A percentile compares a stretch with the other conserved stretches of the same genome.
These are phyloP conservation scores for Chloropicon primus DNA, from an alignment of 139 green algal genomes.

Conservation along the genomic window DNA sequence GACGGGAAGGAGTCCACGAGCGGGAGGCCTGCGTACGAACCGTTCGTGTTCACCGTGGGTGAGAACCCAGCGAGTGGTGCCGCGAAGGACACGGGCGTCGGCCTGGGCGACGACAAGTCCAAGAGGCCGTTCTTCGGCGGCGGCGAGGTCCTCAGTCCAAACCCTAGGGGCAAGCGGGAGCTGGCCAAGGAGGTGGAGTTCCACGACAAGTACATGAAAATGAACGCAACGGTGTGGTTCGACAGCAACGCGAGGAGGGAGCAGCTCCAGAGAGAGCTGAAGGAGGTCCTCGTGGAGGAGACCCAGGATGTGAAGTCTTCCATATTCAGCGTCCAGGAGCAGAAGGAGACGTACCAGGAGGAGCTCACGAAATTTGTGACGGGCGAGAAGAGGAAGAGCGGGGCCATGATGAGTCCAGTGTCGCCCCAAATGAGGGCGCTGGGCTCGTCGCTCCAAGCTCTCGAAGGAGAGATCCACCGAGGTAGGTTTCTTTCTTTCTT, in stretches of 20 bases:
- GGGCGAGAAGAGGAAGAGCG: neutral
- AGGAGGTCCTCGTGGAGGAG: neutral
- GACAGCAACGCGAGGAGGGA: neutral
- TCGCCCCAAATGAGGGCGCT: neutral
- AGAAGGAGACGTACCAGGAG: neutral
- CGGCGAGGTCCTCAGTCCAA: too few species aligned
- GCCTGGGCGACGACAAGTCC: too few species aligned
- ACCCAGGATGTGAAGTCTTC: neutral
- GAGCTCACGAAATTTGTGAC: neutral
- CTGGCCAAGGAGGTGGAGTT: neutral
- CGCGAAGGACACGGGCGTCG: too few species aligned
- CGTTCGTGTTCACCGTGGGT: neutral
- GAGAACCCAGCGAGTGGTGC: too few species aligned
- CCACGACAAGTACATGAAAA: neutral
- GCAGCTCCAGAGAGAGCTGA: neutral
- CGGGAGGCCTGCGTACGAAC: neutral
- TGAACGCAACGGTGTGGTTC: neutral
- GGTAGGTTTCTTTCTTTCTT: too few species aligned
- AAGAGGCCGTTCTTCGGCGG: too few species aligned
- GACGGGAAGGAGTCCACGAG: neutral
- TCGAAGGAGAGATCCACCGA: neutral
- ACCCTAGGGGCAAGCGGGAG: neutral
- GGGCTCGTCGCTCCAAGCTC: neutral
- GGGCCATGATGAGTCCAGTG: neutral
- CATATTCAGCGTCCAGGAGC: neutral